A percentile compares a stretch with the other conserved stretches of the same genome.
phyloP scores from a whole-genome alignment of 495 filamentous ascomycete species.

The Trichoderma asperelloides region DNA sequence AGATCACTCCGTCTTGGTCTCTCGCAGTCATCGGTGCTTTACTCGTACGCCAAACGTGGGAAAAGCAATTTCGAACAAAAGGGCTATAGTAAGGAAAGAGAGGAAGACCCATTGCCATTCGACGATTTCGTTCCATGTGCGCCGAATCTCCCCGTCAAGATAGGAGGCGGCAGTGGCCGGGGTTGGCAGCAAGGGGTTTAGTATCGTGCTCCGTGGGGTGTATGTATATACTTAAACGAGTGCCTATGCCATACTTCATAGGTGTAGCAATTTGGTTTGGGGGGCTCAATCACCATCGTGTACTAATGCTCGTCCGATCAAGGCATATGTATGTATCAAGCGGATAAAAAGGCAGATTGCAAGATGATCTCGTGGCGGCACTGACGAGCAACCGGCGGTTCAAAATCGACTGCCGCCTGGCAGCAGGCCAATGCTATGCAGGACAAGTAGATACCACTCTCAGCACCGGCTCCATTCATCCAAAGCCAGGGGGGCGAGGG shows the following conservation, averaged over 20 bases:
- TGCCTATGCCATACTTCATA: not conserved
- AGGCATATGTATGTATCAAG: not conserved
- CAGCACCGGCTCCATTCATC: not conserved
- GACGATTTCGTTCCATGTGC: not conserved
- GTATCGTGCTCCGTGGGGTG: too few species aligned
- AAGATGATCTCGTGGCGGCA: conserved; percentile 2
- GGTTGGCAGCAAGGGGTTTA: not conserved
- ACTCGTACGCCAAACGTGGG: not conserved
- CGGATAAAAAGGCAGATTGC: not conserved
- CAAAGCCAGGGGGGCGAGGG: not conserved
- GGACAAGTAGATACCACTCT: not conserved
- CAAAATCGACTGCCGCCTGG: not conserved
- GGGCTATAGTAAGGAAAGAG: not conserved
- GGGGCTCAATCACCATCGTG: not conserved
- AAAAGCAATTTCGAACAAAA: not conserved
- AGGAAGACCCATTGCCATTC: not conserved
- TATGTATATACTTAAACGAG: not conserved
- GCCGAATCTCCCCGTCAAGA: conserved; percentile 1
- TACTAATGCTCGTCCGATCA: not conserved
- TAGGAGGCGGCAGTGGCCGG: not conserved
- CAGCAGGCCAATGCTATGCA: not conserved
- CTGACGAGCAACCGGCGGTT: not conserved
- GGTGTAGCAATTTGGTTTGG: not conserved
- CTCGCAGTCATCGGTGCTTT: not conserved
- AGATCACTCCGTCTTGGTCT: not conserved